Evolutionary conservation across 345 rosid genomes (phyloP).

Genomic region (Ceriops zippeliana): DNA sequence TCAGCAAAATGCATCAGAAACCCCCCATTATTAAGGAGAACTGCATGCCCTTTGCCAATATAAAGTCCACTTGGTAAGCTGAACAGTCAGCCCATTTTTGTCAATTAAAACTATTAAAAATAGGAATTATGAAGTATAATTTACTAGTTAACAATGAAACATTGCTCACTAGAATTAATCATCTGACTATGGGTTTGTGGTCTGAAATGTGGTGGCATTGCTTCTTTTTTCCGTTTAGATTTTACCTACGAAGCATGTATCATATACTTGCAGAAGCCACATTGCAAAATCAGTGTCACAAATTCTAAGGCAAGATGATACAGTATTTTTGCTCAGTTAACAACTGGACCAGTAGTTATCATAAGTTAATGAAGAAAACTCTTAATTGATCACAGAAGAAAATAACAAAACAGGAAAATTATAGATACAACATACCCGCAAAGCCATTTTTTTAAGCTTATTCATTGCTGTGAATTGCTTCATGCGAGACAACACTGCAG

Average conservation of each 20-base stretch:
- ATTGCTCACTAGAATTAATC: too few relatives aligned
- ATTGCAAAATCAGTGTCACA: neutral
- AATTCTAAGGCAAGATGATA: constrained; percentile 4
- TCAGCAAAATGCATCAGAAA: too few relatives aligned
- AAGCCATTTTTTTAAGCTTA: constrained; percentile 95
- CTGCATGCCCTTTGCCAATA: too few relatives aligned
- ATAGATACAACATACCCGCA: constrained; percentile 49
- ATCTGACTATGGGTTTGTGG: too few relatives aligned
- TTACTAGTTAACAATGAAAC: too few relatives aligned
- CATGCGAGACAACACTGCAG: constrained; percentile 87
- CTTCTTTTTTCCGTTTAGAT: neutral
- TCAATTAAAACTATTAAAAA: too few relatives aligned
- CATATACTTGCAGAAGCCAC: constrained; percentile 2
- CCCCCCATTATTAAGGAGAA: neutral
- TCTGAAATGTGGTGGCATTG: neutral
- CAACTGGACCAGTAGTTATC: neutral
- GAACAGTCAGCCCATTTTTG: too few relatives aligned
- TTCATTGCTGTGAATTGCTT: constrained; percentile 96
- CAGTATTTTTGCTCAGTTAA: neutral
- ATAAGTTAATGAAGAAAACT: constrained; percentile 8
- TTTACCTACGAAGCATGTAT: neutral
- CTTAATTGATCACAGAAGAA: neutral
- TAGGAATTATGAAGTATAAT: too few relatives aligned
- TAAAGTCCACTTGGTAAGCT: neutral
- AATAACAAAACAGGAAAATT: constrained; percentile 9